Conservation (phyloP, 2,329 filamentous ascomycete genomes). For the Aureobasidium sp. region DNA sequence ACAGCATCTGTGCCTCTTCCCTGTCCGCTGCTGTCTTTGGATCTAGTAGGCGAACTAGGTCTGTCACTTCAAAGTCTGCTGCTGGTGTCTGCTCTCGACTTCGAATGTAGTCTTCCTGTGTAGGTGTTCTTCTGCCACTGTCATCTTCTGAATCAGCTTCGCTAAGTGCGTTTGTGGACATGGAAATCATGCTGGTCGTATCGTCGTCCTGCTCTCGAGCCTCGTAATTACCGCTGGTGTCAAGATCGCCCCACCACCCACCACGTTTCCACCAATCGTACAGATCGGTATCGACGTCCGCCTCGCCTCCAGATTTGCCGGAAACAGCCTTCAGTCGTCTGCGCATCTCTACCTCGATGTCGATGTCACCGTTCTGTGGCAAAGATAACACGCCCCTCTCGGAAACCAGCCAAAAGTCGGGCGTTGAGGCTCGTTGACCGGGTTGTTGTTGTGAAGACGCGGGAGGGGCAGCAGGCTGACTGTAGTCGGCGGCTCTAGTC, state of each 20-base stretch:
- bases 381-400: conserved; percentile 49
- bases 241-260: conserved; percentile 76
- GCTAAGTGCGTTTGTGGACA: conserved; percentile 41
- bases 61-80: conserved; percentile 55
- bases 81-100: conserved; percentile 53
- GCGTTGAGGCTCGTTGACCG: conserved; percentile 23
- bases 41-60: conserved; percentile 74
- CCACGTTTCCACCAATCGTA: conserved; percentile 81
- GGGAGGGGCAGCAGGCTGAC: conserved; percentile 22
- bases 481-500: conserved; percentile 42
- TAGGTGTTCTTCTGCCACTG: conserved; percentile 62
- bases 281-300: conserved; percentile 62
- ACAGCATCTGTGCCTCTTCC: conserved; percentile 72
- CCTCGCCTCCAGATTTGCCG: conserved; percentile 49
- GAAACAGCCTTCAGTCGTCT: conserved; percentile 43
- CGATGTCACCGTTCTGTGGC: conserved; percentile 58
- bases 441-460: conserved; percentile 13
- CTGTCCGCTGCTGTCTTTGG: conserved; percentile 70
- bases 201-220: conserved; percentile 54
- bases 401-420: conserved; percentile 47
- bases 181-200: conserved; percentile 73
- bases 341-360: conserved; percentile 75
- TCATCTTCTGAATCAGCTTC: conserved; percentile 37
- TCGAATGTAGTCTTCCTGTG: conserved; percentile 52
- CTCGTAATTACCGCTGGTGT: conserved; percentile 72